phyloP scores from a whole-genome alignment of 371 early-diverging fungal genomes.

The Dichotomocladium elegans region DNA sequence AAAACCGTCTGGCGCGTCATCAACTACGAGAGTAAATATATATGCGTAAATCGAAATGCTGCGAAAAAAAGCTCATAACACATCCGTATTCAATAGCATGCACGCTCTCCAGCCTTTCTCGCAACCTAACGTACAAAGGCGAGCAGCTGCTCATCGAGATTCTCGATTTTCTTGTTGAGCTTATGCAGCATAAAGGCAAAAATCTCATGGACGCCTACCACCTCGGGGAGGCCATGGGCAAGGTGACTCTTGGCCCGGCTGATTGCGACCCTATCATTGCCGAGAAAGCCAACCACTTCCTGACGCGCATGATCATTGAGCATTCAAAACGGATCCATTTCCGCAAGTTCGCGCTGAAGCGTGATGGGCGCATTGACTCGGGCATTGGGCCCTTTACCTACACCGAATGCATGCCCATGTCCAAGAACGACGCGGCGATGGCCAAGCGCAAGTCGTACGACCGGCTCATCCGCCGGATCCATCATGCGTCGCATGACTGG shows the following conservation, averaged over 20 bases:
- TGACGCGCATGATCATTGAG: slow-evolving; percentile 45
- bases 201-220: slow-evolving; percentile 40
- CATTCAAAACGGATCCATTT: slow-evolving; percentile 26
- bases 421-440: slow-evolving; percentile 27
- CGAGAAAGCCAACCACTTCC: slow-evolving; percentile 39
- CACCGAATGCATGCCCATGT: slow-evolving; percentile 16
- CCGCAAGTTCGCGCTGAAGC: slow-evolving; percentile 4
- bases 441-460: slow-evolving; percentile 39
- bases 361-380: slow-evolving; percentile 22
- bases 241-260: slow-evolving; percentile 38
- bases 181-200: slow-evolving; percentile 35
- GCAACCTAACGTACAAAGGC: slow-evolving; percentile 18
- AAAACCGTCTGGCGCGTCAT: slow-evolving; percentile 41
- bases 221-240: slow-evolving; percentile 45
- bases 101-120: slow-evolving; percentile 31
- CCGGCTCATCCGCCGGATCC: slow-evolving; percentile 21
- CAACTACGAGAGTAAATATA: slow-evolving; percentile 42
- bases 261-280: slow-evolving; percentile 40
- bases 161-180: slow-evolving; percentile 36
- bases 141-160: slow-evolving; percentile 33
- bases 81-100: slow-evolving; percentile 21
- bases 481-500: slow-evolving; percentile 25
- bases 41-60: too few species aligned
- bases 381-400: slow-evolving; percentile 13
- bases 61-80: not conserved